Evolutionary conservation across 257 asterid genomes (phyloP).

Genomic region (Leptodermis oblonga): DNA sequence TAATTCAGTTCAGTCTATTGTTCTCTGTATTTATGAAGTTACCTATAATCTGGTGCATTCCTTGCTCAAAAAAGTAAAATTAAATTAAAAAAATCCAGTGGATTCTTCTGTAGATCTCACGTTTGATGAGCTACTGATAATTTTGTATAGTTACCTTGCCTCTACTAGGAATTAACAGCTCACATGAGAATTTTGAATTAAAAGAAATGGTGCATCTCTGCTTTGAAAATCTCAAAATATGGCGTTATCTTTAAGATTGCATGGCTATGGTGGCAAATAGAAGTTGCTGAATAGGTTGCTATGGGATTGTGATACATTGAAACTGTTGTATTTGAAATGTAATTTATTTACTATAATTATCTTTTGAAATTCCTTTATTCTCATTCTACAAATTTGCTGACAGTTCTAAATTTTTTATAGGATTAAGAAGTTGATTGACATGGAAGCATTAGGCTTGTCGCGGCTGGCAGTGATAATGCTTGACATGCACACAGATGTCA

Average conservation of each 20-base stretch:
- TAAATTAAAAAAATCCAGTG: no score
- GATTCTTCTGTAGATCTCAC: neutral
- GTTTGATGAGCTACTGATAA: neutral
- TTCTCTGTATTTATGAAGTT: neutral
- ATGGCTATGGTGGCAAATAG: neutral
- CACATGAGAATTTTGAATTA: neutral
- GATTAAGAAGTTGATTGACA: constrained; percentile 82
- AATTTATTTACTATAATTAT: neutral
- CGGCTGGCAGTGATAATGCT: constrained; percentile 72
- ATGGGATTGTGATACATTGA: neutral
- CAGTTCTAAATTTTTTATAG: constrained; percentile 31
- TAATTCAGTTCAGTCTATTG: neutral
- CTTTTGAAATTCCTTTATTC: neutral
- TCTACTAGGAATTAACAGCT: constrained; percentile 2
- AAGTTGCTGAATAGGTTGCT: neutral
- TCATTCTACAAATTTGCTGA: constrained; percentile 2
- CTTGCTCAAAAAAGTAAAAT: neutral
- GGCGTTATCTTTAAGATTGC: neutral
- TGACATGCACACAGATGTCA: constrained; percentile 82
- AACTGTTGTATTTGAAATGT: neutral
- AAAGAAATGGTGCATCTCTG: neutral
- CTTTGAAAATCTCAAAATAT: neutral
- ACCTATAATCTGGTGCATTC: neutral
- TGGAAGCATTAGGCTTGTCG: constrained; percentile 76
- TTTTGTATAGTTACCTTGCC: neutral